Percentiles rank a stretch among this genome's conserved stretches.
These are phyloP conservation scores for Fragosphaeria purpurea DNA, from an alignment of 2,329 filamentous ascomycete species.

Conservation along the genomic window DNA sequence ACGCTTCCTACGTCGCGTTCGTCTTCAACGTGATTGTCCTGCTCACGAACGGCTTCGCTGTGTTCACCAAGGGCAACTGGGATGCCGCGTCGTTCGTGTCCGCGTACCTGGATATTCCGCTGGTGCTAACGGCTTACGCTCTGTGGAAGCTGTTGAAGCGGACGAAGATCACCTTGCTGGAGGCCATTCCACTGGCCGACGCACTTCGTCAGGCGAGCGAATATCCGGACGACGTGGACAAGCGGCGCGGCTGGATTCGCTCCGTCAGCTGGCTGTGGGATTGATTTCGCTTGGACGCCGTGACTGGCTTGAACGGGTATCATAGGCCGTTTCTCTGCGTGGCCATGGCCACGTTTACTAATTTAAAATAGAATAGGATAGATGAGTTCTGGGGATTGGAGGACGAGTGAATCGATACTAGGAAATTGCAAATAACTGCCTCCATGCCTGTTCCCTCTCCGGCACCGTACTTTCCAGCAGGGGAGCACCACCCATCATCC, in stretches of 20 bases:
- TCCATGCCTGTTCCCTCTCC: no score
- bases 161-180: constrained; percentile 1
- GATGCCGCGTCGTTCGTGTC: constrained; percentile 51
- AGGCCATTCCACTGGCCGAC: constrained; percentile 36
- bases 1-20: constrained; percentile 23
- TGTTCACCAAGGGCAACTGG: constrained; percentile 49
- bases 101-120: constrained; percentile 46
- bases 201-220: constrained; percentile 39
- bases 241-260: constrained; percentile 19
- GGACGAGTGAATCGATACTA: no score
- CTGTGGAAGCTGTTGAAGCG: constrained; percentile 10
- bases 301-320: no score
- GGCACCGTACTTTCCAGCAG: no score
- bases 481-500: no score
- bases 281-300: constrained; percentile 4
- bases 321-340: no score
- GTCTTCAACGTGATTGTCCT: constrained; percentile 40
- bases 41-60: constrained; percentile 58
- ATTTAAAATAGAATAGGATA: no score
- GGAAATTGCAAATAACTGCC: no score
- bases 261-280: constrained; percentile 28
- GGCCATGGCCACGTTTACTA: no score
- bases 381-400: no score
- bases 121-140: constrained; percentile 29
- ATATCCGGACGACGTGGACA: constrained; percentile 21